phyloP scores from a whole-genome alignment of 148 eudicot species.

The Amaranthus cruentus region DNA sequence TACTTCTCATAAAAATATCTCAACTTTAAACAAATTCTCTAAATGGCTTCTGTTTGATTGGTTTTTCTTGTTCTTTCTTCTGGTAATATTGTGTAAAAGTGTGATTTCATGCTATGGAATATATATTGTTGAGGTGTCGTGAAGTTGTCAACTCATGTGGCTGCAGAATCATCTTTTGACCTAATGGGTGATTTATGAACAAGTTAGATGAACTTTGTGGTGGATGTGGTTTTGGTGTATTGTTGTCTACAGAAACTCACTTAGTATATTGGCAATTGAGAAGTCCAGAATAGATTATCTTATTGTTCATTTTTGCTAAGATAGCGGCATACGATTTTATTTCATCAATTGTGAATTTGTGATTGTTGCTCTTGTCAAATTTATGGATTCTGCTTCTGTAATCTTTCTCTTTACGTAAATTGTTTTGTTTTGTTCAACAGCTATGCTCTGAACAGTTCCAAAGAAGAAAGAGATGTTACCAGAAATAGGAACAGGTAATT shows the following conservation, averaged over 20 bases:
- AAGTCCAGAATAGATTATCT: neutral
- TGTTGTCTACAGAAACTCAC: neutral
- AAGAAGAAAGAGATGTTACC: constrained; percentile 65
- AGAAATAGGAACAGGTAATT: constrained; percentile 65
- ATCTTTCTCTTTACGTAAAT: constrained; percentile 1
- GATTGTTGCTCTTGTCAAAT: neutral
- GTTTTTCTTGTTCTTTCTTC: neutral
- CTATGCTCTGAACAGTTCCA: constrained; percentile 65
- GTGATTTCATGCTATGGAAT: neutral
- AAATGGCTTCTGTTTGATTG: neutral
- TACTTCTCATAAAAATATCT: too few relatives aligned
- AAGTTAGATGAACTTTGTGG: neutral
- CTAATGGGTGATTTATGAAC: too few relatives aligned
- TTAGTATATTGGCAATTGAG: neutral
- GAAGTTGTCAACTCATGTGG: neutral
- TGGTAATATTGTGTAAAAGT: neutral
- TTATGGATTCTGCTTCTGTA: neutral
- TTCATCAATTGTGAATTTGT: neutral
- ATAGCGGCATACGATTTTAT: neutral
- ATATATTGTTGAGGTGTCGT: neutral
- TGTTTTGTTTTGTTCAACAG: constrained; percentile 40
- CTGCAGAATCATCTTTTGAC: neutral
- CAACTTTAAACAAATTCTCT: too few relatives aligned
- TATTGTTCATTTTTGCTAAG: neutral
- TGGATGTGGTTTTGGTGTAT: neutral